phyloP scores from a whole-genome alignment of 768 basidiomycete genomes.

The Suillus luteus region DNA sequence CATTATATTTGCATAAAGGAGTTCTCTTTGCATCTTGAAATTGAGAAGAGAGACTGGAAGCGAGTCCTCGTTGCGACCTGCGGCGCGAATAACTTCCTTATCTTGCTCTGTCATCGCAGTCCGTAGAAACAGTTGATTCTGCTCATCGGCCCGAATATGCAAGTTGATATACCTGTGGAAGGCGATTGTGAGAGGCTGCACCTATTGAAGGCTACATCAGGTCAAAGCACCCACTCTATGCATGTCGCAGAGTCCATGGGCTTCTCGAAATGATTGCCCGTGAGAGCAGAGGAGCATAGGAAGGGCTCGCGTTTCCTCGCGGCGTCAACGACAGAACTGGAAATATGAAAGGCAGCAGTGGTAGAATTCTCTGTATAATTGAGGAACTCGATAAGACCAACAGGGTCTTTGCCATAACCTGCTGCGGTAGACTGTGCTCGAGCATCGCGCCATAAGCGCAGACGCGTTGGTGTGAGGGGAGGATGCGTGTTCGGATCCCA shows the following conservation, averaged over 20 bases:
- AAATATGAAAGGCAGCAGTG: conserved; percentile 14
- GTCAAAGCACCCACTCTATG: conserved; percentile 11
- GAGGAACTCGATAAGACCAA: conserved; percentile 22
- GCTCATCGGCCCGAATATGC: conserved; percentile 21
- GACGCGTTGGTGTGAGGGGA: conserved; percentile 16
- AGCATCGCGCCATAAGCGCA: conserved; percentile 14
- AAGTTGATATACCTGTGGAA: conserved; percentile 16
- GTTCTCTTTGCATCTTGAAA: conserved; percentile 19
- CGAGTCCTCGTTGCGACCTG: not conserved
- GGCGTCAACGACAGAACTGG: not conserved
- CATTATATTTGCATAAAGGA: conserved; percentile 11
- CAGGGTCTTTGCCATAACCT: conserved; percentile 3
- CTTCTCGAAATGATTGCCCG: conserved; percentile 7
- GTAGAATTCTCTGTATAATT: conserved; percentile 21
- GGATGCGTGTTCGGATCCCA: not conserved
- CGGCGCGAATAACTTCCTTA: conserved; percentile 16
- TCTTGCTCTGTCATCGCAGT: conserved; percentile 22
- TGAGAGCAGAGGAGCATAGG: conserved; percentile 14
- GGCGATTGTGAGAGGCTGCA: not conserved
- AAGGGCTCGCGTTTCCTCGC: conserved; percentile 17
- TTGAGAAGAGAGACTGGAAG: conserved; percentile 15
- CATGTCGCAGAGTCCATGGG: conserved; percentile 18
- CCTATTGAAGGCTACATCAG: not conserved
- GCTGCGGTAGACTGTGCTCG: conserved; percentile 5
- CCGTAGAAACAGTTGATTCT: conserved; percentile 19